phyloP scores from a whole-genome alignment of 2,329 filamentous ascomycete species.

The Balansia obtecta region DNA sequence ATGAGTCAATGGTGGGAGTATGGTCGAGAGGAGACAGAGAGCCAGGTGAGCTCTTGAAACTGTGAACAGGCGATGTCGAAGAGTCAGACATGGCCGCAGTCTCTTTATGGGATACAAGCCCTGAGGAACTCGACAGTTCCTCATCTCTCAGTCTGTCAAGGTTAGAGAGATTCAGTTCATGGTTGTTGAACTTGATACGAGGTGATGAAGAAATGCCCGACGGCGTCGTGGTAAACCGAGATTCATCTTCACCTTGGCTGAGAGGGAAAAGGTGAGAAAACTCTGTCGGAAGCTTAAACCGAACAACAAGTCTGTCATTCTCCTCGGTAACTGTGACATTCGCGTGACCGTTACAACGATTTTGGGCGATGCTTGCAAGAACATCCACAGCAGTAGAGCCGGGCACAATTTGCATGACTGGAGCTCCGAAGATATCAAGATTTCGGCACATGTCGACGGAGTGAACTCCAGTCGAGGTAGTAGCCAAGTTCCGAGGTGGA shows the following conservation, averaged over 20 bases:
- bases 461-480: conserved; percentile 14
- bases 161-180: background rate
- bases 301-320: conserved; percentile 20
- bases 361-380: conserved; percentile 16
- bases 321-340: conserved; percentile 18
- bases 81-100: conserved; percentile 3
- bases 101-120: background rate
- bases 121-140: background rate
- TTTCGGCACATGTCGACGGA: conserved; percentile 23
- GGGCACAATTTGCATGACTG: conserved; percentile 7
- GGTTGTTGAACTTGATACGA: conserved; percentile 8
- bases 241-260: conserved; percentile 17
- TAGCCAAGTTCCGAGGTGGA: background rate
- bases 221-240: conserved; percentile 12
- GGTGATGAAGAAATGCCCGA: conserved; percentile 14
- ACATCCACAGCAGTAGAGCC: conserved; percentile 11
- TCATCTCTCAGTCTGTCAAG: background rate
- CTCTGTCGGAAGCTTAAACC: conserved; percentile 25
- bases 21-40: background rate
- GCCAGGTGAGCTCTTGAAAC: background rate
- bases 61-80: background rate
- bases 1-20: background rate
- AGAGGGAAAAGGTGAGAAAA: conserved; percentile 19
- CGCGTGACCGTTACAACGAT: conserved; percentile 17
- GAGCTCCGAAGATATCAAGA: conserved; percentile 21